Evolutionary conservation across 495 filamentous ascomycete genomes (phyloP).

Genomic region (Aspergillus conjunctus): DNA sequence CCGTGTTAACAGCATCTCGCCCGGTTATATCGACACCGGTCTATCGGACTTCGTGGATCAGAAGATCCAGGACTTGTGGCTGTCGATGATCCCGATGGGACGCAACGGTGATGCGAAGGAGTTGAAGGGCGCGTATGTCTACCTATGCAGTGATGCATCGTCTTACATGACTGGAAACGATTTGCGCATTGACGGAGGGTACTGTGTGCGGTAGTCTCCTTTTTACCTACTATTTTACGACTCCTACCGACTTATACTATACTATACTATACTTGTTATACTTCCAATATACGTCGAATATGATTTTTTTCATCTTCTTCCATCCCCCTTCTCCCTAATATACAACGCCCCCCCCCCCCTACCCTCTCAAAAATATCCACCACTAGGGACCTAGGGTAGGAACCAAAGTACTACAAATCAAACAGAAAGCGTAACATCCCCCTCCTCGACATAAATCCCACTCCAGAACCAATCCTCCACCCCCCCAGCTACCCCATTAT

Average conservation of each 20-base stretch:
- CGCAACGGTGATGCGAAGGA: slow-evolving; percentile 76
- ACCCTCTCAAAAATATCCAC: not conserved
- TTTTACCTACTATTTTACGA: not conserved
- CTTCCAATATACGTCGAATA: not conserved
- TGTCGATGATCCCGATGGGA: slow-evolving; percentile 74
- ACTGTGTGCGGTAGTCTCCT: slow-evolving; percentile 42
- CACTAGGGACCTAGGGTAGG: not conserved
- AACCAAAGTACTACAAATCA: not conserved
- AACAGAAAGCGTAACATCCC: slow-evolving; percentile 10
- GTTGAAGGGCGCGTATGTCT: slow-evolving; percentile 82
- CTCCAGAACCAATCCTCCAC: slow-evolving; percentile 73
- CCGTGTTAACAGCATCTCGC: slow-evolving; percentile 71
- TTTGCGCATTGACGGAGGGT: slow-evolving; percentile 72
- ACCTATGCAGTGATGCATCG: slow-evolving; percentile 72
- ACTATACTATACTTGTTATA: not conserved
- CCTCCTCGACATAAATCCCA: slow-evolving; percentile 70
- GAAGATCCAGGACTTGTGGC: slow-evolving; percentile 72
- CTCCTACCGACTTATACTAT: not conserved
- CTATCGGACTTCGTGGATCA: slow-evolving; percentile 73
- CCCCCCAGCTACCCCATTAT: slow-evolving; percentile 54
- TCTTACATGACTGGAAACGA: slow-evolving; percentile 84
- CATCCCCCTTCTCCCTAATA: not conserved
- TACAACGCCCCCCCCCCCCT: not conserved
- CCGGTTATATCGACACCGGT: slow-evolving; percentile 80
- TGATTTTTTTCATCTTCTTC: not conserved